Conservation (phyloP, 306 rosid species). For the Albizia julibrissin region DNA sequence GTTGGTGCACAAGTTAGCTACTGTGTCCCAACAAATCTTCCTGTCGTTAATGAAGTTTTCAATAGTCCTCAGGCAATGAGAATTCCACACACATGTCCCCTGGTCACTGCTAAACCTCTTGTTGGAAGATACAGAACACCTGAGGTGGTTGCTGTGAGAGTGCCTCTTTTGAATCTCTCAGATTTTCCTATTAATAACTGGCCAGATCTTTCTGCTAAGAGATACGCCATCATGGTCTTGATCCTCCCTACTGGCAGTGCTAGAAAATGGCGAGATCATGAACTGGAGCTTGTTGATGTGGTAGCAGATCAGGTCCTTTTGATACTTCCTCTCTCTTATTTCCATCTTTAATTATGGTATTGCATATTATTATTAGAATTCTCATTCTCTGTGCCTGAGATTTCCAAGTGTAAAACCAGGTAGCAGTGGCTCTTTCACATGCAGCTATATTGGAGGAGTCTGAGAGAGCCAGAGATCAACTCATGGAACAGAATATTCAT, state of each 20-base stretch:
- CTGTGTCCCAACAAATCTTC: constrained; percentile 59
- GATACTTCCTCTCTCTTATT: constrained; percentile 11
- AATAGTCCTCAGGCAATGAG: constrained; percentile 58
- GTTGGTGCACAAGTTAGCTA: constrained; percentile 69
- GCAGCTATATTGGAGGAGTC: constrained; percentile 97
- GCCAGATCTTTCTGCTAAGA: constrained; percentile 74
- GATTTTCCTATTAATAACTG: constrained; percentile 77
- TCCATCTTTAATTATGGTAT: not conserved
- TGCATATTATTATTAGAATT: not conserved
- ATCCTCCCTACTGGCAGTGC: constrained; percentile 77
- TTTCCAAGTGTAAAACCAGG: constrained; percentile 51
- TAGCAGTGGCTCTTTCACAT: constrained; percentile 97
- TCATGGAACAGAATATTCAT: constrained; percentile 76
- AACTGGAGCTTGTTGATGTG: constrained; percentile 83
- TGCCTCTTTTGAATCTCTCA: constrained; percentile 78
- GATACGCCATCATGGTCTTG: constrained; percentile 91
- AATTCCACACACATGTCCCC: constrained; percentile 67
- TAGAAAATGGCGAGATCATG: constrained; percentile 89
- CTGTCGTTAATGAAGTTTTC: constrained; percentile 72
- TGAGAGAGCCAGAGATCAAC: constrained; percentile 84
- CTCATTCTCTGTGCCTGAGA: constrained; percentile 3
- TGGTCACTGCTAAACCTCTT: constrained; percentile 70
- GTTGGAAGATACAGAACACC: constrained; percentile 68
- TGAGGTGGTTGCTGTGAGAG: constrained; percentile 86
- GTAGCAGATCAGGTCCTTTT: constrained; percentile 85